Base-by-base conservation (phyloP, 2,329 filamentous ascomycete species). In the Penicillium sp. region DNA sequence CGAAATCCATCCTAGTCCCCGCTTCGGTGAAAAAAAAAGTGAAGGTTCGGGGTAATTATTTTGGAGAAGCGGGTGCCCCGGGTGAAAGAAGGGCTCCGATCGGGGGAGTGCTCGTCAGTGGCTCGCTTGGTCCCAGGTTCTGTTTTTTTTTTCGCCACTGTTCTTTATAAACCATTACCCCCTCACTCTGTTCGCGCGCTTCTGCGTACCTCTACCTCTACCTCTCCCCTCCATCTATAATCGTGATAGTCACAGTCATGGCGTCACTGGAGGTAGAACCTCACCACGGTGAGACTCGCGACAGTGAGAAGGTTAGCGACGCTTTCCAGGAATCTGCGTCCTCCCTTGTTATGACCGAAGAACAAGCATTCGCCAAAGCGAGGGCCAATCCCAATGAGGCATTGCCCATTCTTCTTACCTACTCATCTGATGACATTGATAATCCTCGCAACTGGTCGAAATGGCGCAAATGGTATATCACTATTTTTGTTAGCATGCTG, bases 391-490 rank as follows among this genome's bases (percentile, higher is more conserved):
- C 68, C 4, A 55, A 64, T 21, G 62, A 66, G 6, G 67, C 67
- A 0, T 47, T 69, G 4, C 66, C 67, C 2, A 62, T 71, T 31
- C 49, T 59, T 21, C 57, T 70, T 16, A 62, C 59, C 2, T 71
- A 66, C 31, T 57, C 50, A 7, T 33, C 46, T 5, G 44, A 60
- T 8, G 69, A 71, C 35, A 52, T 33, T 8, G 75, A 77, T 31
- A 77, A 77, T 54, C 77, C 77, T 10, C 69, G 75, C 35, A 72
- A 77, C 45, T 79, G 75, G 73, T 68, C 72, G 2, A 69, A 66
- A 43, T 68, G 58, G 60, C 69, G 69, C 27, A 75, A 75, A 57
- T 78, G 76, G 76, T 78, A 76, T 57, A 77, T 77, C 39, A 77
- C 74, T 6, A 63, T 68, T 31, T 64, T 78, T n/a, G 73, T 71